Conservation (phyloP, 495 filamentous ascomycete species). For the Aspergillus baeticus region DNA sequence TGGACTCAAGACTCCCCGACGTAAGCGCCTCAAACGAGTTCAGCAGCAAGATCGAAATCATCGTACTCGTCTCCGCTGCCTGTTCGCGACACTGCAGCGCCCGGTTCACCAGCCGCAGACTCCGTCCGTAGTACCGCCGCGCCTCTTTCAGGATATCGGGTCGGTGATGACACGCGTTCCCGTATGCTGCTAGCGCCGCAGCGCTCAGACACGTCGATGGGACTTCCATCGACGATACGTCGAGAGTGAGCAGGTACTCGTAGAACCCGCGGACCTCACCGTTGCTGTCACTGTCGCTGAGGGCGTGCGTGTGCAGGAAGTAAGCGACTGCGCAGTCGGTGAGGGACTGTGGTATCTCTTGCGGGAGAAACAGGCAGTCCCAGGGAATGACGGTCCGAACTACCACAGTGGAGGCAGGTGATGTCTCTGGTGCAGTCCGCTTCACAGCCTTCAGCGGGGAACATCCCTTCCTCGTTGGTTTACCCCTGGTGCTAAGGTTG, state of each 20-base stretch:
- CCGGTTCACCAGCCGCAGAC: not conserved
- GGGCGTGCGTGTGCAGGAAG: not conserved
- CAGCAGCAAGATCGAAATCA: slow-evolving; percentile 4
- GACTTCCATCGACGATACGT: too few species aligned
- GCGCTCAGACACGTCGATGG: not conserved
- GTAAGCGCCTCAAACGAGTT: slow-evolving; percentile 5
- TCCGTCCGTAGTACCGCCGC: not conserved
- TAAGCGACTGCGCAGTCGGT: slow-evolving; percentile 1
- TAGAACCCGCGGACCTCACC: slow-evolving; percentile 2
- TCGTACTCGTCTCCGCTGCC: not conserved
- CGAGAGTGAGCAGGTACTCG: slow-evolving; percentile 5
- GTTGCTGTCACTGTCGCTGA: not conserved
- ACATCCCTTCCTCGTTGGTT: not conserved
- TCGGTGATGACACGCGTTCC: not conserved
- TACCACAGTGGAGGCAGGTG: too few species aligned
- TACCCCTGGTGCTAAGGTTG: too few species aligned
- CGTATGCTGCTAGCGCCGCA: slow-evolving; percentile 7
- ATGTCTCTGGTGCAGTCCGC: too few species aligned
- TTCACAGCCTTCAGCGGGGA: too few species aligned
- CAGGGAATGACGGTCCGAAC: too few species aligned
- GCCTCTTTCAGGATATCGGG: not conserved
- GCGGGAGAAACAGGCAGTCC: too few species aligned
- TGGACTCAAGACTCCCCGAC: not conserved
- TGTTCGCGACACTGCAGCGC: not conserved
- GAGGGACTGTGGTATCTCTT: not conserved